Evolutionary conservation across 306 rosid species (phyloP).

Genomic region (Prunus campanulata): DNA sequence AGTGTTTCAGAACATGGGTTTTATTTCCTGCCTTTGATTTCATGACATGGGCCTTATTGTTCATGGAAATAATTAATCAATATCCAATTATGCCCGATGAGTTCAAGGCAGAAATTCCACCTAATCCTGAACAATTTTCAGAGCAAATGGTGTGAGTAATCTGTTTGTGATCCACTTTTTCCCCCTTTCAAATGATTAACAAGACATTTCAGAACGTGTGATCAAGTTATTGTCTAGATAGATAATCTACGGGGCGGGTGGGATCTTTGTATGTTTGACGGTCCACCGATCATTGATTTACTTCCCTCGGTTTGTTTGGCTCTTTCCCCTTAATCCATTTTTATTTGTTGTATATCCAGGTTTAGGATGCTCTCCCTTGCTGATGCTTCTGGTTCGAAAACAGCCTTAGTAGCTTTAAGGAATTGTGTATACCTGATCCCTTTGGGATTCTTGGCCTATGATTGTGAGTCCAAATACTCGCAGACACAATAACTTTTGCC

Average conservation of each 20-base stretch:
- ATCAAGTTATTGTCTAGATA: neutral
- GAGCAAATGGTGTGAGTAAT: neutral
- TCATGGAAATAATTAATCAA: neutral
- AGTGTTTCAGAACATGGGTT: neutral
- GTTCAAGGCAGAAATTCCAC: neutral
- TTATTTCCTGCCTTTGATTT: conserved; percentile 2
- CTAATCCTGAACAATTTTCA: neutral
- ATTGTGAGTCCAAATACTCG: conserved; percentile 65
- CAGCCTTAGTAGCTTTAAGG: conserved; percentile 82
- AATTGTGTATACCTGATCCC: conserved; percentile 85
- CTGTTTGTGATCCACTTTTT: neutral
- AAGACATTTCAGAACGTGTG: neutral
- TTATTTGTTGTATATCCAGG: conserved; percentile 44
- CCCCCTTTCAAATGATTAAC: neutral
- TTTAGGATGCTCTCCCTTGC: conserved; percentile 88
- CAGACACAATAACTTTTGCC: neutral
- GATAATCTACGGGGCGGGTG: neutral
- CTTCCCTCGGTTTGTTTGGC: neutral
- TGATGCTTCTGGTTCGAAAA: conserved; percentile 78
- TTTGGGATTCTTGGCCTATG: conserved; percentile 88
- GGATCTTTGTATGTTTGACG: neutral
- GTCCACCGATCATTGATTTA: neutral
- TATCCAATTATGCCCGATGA: neutral
- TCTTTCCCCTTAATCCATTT: conserved; percentile 2
- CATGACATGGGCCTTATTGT: neutral